Evolutionary conservation across 176 grass and related monocot species (phyloP).

Genomic region (Paspalum notatum): DNA sequence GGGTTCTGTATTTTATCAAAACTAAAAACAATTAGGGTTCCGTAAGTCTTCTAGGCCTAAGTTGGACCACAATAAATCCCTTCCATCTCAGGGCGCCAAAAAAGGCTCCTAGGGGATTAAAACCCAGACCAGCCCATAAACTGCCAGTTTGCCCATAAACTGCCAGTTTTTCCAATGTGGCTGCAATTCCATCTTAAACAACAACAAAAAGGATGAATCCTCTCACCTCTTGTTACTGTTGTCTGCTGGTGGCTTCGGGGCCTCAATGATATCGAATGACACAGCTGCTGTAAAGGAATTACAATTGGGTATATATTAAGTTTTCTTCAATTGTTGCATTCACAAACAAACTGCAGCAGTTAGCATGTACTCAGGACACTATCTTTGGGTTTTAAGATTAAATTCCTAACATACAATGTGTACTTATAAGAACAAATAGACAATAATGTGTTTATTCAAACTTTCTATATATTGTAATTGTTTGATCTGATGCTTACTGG

Average conservation of each 20-base stretch:
- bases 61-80: not conserved
- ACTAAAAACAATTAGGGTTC: not conserved
- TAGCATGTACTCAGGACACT: slow-evolving; percentile 1
- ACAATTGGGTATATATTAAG: slow-evolving; percentile 17
- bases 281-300: slow-evolving; percentile 42
- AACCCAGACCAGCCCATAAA: not conserved
- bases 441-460: slow-evolving; percentile 16
- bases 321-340: not conserved
- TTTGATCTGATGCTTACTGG: not conserved
- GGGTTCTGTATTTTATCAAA: not conserved
- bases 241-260: slow-evolving; percentile 17
- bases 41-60: not conserved
- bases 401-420: not conserved
- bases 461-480: not conserved
- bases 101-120: not conserved
- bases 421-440: slow-evolving; percentile 7
- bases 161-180: not conserved
- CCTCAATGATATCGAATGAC: not conserved
- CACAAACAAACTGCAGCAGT: not conserved
- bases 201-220: slow-evolving; percentile 1
- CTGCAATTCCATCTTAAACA: slow-evolving; percentile 30
- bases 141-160: not conserved
- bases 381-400: slow-evolving; percentile 8
- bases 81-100: not conserved
- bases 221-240: slow-evolving; percentile 39